Evolutionary conservation across 805 yeast species (phyloP).

Genomic region (Zygosaccharomyces lentus): DNA sequence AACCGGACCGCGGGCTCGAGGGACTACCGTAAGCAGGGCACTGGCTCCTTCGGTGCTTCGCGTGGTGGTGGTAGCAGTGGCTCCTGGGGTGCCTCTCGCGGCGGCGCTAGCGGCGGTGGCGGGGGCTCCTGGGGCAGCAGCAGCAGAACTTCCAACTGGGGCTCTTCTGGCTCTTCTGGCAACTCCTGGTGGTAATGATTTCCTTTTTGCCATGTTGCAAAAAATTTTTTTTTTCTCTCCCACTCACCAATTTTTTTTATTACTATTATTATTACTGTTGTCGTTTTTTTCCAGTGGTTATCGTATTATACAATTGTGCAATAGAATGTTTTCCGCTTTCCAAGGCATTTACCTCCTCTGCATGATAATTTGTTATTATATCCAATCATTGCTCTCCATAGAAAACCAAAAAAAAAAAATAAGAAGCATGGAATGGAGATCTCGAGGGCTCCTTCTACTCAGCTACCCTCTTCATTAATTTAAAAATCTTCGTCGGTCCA

Average conservation of each 20-base stretch:
- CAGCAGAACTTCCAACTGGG: constrained; percentile 29
- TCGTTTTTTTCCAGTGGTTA: constrained; percentile 13
- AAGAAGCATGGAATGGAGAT: background rate
- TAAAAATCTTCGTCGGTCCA: background rate
- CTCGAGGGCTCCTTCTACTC: constrained; percentile 4
- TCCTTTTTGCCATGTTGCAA: background rate
- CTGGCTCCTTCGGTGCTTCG: constrained; percentile 35
- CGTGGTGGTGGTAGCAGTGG: constrained; percentile 26
- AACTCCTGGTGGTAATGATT: constrained; percentile 28
- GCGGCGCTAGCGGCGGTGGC: constrained; percentile 30
- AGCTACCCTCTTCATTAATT: constrained; percentile 1
- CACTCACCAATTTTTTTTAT: constrained; percentile 8
- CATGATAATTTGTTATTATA: constrained; percentile 6
- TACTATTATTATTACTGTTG: constrained; percentile 5
- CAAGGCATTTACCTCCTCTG: constrained; percentile 6
- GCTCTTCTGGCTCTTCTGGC: constrained; percentile 32
- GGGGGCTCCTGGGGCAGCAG: constrained; percentile 31
- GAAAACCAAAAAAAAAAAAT: background rate
- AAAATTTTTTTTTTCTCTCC: background rate
- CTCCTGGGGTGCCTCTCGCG: constrained; percentile 16
- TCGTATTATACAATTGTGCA: constrained; percentile 29
- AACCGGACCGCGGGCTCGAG: constrained; percentile 41
- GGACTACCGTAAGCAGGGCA: constrained; percentile 48
- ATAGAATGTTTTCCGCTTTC: constrained; percentile 17
- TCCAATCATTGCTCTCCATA: constrained; percentile 3